Percentiles rank a stretch among this genome's conserved stretches.
Conservation (phyloP, 2,329 filamentous ascomycete species). For the Fusarium chaquense region DNA sequence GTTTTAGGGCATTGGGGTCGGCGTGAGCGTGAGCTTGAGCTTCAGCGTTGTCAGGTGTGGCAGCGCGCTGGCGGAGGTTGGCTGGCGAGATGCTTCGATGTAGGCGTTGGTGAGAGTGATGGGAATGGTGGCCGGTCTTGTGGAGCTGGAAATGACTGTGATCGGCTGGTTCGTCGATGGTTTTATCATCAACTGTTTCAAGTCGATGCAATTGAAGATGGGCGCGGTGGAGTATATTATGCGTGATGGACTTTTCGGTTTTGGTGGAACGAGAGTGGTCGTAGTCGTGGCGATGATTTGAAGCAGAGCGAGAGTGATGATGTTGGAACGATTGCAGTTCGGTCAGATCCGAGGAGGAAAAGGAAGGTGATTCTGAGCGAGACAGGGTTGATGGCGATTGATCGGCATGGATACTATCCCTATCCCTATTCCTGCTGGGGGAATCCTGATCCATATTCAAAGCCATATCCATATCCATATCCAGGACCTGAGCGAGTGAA, state of each 20-base stretch:
- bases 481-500: conserved; percentile 55
- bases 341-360: conserved; percentile 37
- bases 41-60: conserved; percentile 32
- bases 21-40: conserved; percentile 23
- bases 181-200: conserved; percentile 28
- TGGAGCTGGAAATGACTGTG: conserved; percentile 29
- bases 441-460: conserved; percentile 38
- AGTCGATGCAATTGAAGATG: conserved; percentile 37
- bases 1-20: conserved; percentile 34
- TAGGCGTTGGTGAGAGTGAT: conserved; percentile 40
- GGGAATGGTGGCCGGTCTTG: conserved; percentile 44
- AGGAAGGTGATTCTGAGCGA: conserved; percentile 36
- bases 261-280: conserved; percentile 37
- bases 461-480: conserved; percentile 43
- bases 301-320: conserved; percentile 37
- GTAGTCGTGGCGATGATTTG: conserved; percentile 26
- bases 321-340: conserved; percentile 18
- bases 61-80: conserved; percentile 39
- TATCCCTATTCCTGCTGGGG: conserved; percentile 30
- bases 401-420: conserved; percentile 46
- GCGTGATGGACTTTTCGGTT: conserved; percentile 12
- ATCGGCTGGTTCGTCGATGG: conserved; percentile 26
- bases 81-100: conserved; percentile 31
- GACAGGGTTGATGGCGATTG: conserved; percentile 37
- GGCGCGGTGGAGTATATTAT: conserved; percentile 30